A percentile compares a stretch with the other conserved stretches of the same genome.
phyloP scores from a whole-genome alignment of 2,329 filamentous ascomycete species.

The Penicillium sp. region DNA sequence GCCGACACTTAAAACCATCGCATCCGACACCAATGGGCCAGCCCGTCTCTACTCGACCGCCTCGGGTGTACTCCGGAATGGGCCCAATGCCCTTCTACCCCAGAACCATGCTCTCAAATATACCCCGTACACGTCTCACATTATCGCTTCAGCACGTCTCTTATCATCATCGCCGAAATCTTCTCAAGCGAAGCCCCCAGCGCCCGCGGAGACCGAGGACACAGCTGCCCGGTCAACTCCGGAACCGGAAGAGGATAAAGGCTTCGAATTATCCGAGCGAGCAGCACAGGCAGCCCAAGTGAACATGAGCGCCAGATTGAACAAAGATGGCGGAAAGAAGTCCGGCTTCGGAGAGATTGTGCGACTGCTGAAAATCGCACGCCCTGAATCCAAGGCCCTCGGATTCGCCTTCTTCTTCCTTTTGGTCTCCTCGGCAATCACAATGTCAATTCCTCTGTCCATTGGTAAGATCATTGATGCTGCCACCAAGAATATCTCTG shows the following conservation, averaged over 20 bases:
- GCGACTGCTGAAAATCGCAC: slow-evolving; percentile 85
- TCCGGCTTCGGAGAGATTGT: slow-evolving; percentile 76
- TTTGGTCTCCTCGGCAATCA: slow-evolving; percentile 85
- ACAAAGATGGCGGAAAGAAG: slow-evolving; percentile 69
- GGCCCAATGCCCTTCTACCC: slow-evolving; percentile 16
- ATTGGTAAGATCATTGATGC: slow-evolving; percentile 95
- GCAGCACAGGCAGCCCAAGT: slow-evolving; percentile 84
- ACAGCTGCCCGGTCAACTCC: slow-evolving; percentile 36
- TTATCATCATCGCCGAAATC: slow-evolving; percentile 30
- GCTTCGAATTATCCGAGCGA: slow-evolving; percentile 75
- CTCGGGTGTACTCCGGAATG: slow-evolving; percentile 23
- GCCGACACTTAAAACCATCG: not conserved
- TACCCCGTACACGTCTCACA: slow-evolving; percentile 14
- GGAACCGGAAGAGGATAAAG: slow-evolving; percentile 57
- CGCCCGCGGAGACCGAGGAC: slow-evolving; percentile 19
- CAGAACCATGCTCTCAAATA: slow-evolving; percentile 15
- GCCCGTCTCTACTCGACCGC: slow-evolving; percentile 27
- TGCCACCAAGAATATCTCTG: slow-evolving; percentile 71
- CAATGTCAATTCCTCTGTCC: slow-evolving; percentile 94
- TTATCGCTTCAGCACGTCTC: slow-evolving; percentile 27
- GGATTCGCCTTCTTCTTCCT: slow-evolving; percentile 79
- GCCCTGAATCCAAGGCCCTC: slow-evolving; percentile 79
- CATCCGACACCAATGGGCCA: slow-evolving; percentile 10
- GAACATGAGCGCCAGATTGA: slow-evolving; percentile 83
- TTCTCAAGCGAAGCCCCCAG: slow-evolving; percentile 29